Base-by-base conservation (phyloP, 2,329 filamentous ascomycete species). In the Ophiocordyceps camponoti-saundersi region DNA sequence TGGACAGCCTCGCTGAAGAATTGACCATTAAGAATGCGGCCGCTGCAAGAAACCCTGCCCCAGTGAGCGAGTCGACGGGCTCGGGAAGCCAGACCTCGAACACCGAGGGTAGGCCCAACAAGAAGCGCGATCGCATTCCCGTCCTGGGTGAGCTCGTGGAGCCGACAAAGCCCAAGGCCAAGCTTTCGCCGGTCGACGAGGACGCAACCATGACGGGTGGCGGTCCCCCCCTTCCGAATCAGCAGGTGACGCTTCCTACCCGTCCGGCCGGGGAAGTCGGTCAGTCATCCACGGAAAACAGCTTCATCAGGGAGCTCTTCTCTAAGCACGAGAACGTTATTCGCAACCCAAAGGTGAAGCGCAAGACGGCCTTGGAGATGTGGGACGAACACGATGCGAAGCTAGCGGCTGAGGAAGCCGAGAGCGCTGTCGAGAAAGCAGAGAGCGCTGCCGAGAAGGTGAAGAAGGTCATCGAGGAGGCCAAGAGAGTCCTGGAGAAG, bases 321-420 rank as follows among this genome's bases (percentile, higher is more conserved):
- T 34, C 23, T n/a, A 44, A 43, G 15, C 50, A 40, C 6, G 44
- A 43, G 8, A 56, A 57, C 42, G 47, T 50, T 1, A 55, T 53
- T 52, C 42, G 60, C 29, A 55, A 52, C 6, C 26, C 42, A 12
- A 42, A 47, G 18, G 10, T 16, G n/a, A 18, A n/a, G 26, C 54
- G 55, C 16, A 52, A 29, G 8, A 56, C 51, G 11, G 56, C 58
- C 13, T 47, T 62, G 11, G 56, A 59, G 13, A 52, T 56, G 49
- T 61, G 57, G 55, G 48, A 55, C 2, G 46, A 45, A 4, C 4
- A 30, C 20, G 45, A 49, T 30, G 45, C 32, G 12, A 46, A 45
- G 13, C 42, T 23, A 20, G 43, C 22, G 21, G 46, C 42, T 23
- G 44, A 41, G 23, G 43, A 32, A 15, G 21, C 34, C 7, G 30